Conservation (phyloP, 495 filamentous ascomycete genomes). For the Annulohypoxylon moriforme region DNA sequence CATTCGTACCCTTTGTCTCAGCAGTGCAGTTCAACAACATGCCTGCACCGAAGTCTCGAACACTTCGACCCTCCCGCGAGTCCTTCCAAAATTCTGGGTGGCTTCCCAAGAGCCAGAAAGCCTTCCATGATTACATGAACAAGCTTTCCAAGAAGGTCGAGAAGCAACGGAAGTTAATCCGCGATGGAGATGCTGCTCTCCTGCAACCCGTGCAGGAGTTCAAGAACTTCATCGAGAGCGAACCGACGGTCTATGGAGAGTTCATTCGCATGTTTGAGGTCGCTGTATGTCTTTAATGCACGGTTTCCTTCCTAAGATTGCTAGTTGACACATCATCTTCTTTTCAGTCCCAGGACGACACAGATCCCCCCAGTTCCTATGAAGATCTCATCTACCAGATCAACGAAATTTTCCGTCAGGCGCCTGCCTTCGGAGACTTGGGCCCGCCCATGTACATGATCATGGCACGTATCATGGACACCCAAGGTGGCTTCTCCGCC, state of each 20-base stretch:
- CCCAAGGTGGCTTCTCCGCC: constrained; percentile 27
- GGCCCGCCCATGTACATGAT: constrained; percentile 28
- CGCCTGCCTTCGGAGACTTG: constrained; percentile 26
- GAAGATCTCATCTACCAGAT: constrained; percentile 22
- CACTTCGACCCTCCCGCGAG: constrained; percentile 27
- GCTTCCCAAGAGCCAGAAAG: constrained; percentile 28
- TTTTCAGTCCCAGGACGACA: constrained; percentile 21
- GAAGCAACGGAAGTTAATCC: constrained; percentile 27
- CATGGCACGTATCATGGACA: constrained; percentile 25
- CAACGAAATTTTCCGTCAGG: constrained; percentile 24
- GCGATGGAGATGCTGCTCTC: constrained; percentile 26
- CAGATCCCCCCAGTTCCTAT: constrained; percentile 21
- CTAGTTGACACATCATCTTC: constrained; percentile 25
- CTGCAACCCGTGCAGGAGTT: constrained; percentile 51
- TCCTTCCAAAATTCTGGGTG: constrained; percentile 26
- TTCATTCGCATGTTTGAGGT: constrained; percentile 25
- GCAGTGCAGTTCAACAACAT: constrained; percentile 27
- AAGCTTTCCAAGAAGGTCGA: constrained; percentile 27
- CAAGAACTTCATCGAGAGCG: constrained; percentile 55
- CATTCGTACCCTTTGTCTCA: constrained; percentile 25
- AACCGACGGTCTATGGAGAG: constrained; percentile 49
- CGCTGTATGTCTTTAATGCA: constrained; percentile 25
- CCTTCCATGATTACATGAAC: constrained; percentile 25
- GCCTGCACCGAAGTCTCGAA: constrained; percentile 21
- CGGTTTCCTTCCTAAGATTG: constrained; percentile 26